Conservation (phyloP, 148 eudicot genomes). For the Vaccinium myrtillus region DNA sequence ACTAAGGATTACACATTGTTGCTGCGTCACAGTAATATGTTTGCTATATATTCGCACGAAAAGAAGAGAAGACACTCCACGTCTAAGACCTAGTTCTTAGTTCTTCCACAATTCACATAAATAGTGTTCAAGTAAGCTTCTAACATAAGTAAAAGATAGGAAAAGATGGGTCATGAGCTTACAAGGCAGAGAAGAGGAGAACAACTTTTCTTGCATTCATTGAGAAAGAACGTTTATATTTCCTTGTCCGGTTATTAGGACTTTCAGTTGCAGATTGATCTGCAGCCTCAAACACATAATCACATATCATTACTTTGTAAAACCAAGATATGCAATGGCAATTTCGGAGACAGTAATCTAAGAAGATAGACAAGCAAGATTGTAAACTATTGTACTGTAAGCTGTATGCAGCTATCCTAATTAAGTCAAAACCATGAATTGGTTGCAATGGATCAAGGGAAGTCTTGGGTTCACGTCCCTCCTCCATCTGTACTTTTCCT, state of each 20-base stretch:
- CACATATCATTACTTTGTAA: neutral
- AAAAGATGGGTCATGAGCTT: neutral
- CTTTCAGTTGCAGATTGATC: neutral
- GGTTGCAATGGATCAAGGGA: neutral
- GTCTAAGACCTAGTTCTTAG: neutral
- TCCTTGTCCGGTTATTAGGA: neutral
- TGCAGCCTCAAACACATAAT: constrained; percentile 4
- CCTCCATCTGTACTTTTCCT: neutral
- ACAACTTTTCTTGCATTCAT: constrained; percentile 1
- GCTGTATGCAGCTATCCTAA: neutral
- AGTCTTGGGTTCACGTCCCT: neutral
- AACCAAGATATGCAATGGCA: neutral
- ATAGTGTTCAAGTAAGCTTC: neutral
- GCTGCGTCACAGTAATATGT: neutral
- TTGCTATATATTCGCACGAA: neutral
- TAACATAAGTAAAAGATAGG: neutral
- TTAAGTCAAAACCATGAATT: neutral
- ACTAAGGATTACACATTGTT: neutral
- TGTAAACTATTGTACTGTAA: neutral
- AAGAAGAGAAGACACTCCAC: neutral
- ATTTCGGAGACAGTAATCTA: neutral
- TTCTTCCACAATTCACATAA: neutral
- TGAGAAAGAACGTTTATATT: neutral
- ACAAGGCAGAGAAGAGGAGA: neutral
- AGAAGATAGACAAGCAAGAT: neutral